These are phyloP conservation scores for Sergeia podlipaevii DNA, from an alignment of 208 protist genomes.

Conservation along the genomic window DNA sequence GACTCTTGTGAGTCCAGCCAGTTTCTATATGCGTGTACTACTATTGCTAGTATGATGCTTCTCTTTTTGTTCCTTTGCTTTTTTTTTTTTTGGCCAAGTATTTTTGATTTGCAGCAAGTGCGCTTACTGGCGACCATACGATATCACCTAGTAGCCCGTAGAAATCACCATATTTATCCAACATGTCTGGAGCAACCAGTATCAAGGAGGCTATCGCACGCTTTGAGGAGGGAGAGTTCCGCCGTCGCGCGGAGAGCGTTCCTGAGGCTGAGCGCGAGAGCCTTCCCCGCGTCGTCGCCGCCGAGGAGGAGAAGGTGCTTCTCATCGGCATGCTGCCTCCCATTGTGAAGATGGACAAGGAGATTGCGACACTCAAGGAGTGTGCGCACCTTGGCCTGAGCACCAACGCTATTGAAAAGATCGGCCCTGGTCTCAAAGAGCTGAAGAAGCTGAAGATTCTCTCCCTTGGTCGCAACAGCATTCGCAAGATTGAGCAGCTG, in stretches of 20 bases:
- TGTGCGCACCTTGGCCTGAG: constrained; percentile 91
- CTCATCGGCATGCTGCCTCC: constrained; percentile 90
- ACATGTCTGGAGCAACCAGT: constrained; percentile 49
- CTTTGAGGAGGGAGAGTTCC: constrained; percentile 75
- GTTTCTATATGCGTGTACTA: too few relatives aligned
- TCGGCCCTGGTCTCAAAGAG: constrained; percentile 87
- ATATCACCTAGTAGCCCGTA: background rate
- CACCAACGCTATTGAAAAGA: constrained; percentile 95
- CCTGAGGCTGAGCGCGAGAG: constrained; percentile 50
- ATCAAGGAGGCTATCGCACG: constrained; percentile 80
- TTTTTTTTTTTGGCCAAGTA: constrained; percentile 2
- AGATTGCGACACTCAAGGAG: constrained; percentile 80
- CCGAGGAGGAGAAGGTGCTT: constrained; percentile 75
- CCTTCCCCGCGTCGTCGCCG: constrained; percentile 64
- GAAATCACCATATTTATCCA: background rate
- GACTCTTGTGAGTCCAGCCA: too few relatives aligned
- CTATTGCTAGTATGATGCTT: too few relatives aligned
- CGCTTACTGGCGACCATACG: background rate
- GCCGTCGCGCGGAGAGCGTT: constrained; percentile 27
- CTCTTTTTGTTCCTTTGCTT: constrained; percentile 7
- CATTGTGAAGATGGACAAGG: constrained; percentile 94
- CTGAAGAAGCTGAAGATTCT: constrained; percentile 92
- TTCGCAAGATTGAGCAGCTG: constrained; percentile 95
- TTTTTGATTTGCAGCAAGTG: background rate
- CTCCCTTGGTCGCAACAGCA: constrained; percentile 92